Percentiles rank a stretch among this genome's conserved stretches.
These are phyloP conservation scores for Fusarium neocosmosporiellum DNA, from an alignment of 2,329 filamentous ascomycete genomes.

Conservation along the genomic window DNA sequence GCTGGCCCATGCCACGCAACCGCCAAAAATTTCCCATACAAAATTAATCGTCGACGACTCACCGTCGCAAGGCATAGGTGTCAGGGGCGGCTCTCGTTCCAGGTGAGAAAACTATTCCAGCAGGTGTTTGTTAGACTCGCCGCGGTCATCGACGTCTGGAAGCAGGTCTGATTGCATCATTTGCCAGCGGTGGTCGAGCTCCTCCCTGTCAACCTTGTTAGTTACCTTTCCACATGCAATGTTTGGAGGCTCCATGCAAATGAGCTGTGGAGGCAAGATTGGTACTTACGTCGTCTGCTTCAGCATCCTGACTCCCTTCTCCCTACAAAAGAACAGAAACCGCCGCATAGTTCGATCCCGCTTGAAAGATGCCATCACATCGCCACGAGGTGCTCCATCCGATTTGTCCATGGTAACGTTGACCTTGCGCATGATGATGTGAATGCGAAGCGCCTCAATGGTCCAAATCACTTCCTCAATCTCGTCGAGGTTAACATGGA, in stretches of 20 bases:
- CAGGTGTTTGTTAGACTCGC: slow-evolving; percentile 41
- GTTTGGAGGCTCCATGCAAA: too few relatives aligned
- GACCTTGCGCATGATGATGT: slow-evolving; percentile 53
- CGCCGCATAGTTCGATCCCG: slow-evolving; percentile 63
- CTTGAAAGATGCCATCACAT: slow-evolving; percentile 64
- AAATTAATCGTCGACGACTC: too few relatives aligned
- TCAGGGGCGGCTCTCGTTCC: not conserved
- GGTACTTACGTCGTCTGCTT: slow-evolving; percentile 55
- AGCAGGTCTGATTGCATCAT: slow-evolving; percentile 49
- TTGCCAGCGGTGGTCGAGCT: slow-evolving; percentile 51
- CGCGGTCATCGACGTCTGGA: slow-evolving; percentile 29
- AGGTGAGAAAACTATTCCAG: slow-evolving; percentile 37
- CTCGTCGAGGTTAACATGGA: slow-evolving; percentile 60
- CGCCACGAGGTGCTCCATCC: slow-evolving; percentile 54
- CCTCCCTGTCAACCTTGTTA: slow-evolving; percentile 46
- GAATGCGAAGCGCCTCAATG: slow-evolving; percentile 53
- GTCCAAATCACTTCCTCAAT: slow-evolving; percentile 60
- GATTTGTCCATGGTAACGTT: slow-evolving; percentile 36
- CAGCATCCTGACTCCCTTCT: slow-evolving; percentile 55
- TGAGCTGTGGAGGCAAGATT: slow-evolving; percentile 3
- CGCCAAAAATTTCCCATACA: too few relatives aligned
- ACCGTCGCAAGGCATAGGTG: not conserved
- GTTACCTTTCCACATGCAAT: not conserved
- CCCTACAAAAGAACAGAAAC: slow-evolving; percentile 60
- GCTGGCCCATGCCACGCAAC: too few relatives aligned